Base-by-base conservation (phyloP, 805 yeast species). In the Yarrowia porcina region DNA sequence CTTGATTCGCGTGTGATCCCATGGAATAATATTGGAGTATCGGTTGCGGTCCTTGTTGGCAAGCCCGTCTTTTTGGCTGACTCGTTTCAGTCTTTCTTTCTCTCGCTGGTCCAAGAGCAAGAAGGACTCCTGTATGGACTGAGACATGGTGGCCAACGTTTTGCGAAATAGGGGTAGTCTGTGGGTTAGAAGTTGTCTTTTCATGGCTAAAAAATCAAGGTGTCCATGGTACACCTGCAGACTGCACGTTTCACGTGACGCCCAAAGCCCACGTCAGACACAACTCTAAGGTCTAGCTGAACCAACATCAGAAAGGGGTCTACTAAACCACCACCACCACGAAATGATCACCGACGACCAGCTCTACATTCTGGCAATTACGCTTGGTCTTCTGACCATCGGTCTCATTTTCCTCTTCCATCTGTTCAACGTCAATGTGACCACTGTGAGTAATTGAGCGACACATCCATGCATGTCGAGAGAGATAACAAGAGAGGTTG, bases 301-400 rank as follows among this genome's bases (percentile, higher is more conserved):
- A 38, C 64, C 44, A 33, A 23, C 41, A 25, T 20, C 30, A 59
- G 36, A 18, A 28, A 18, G 17, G 52, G 52, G 27, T 35, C 28
- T 28, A 12, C 35, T 28, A 28, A 28, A 45, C 36, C 35, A 45
- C 50, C 52, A 45, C 50, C 52, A 49, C 56, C 54, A 47, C 54
- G 20, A 49, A 52, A 92, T 92, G 97, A 91, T 92, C 70, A 79
- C 89, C 15, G 97, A 92, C 79, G 79, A 78, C 63, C 94, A 90
- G 74, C 81, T 92, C 72, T 84, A 91, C 73, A 76, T 82, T 54
- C 76, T 90, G 47, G 96, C 89, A 57, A 80, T 89, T 49, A 74
- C 83, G 12, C 86, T 88, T 67, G 97, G 97, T 5, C 73, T 90
- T 63, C 71, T 83, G 6, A 84, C 94, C 66, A 81, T 90, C 73